phyloP scores from a whole-genome alignment of 306 rosid species.

The Trichosanthes cucumerina region DNA sequence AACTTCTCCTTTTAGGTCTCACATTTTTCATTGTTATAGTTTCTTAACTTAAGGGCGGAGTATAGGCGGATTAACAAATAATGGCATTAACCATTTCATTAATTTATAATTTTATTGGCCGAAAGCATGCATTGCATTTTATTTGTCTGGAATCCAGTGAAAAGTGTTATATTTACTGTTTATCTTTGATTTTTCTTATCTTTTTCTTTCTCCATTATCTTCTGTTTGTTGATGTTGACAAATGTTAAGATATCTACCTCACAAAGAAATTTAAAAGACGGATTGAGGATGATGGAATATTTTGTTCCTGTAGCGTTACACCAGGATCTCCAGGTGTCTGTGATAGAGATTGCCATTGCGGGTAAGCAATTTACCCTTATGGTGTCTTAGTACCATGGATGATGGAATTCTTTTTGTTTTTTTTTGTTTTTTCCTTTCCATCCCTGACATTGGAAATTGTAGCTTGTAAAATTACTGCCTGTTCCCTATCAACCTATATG shows the following conservation, averaged over 20 bases:
- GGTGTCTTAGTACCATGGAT: not conserved
- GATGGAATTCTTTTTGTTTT: not conserved
- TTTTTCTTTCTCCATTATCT: conserved; percentile 7
- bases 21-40: not conserved
- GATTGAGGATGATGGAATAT: conserved; percentile 86
- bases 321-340: conserved; percentile 57
- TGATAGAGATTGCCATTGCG: conserved; percentile 86
- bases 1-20: not conserved
- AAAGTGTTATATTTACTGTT: not conserved
- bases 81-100: not conserved
- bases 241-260: conserved; percentile 64
- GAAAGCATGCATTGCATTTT: not conserved
- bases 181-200: conserved; percentile 10
- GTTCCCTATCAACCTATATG: not conserved
- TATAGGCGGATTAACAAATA: not conserved
- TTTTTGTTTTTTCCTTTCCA: not conserved
- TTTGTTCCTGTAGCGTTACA: conserved; percentile 60
- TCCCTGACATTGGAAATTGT: not conserved
- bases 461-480: not conserved
- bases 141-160: not conserved
- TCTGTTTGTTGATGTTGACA: conserved; percentile 35
- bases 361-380: conserved; percentile 39
- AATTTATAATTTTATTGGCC: not conserved
- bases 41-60: not conserved
- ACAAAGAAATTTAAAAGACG: conserved; percentile 67